Percentiles rank a stretch among this genome's conserved stretches.
These are phyloP conservation scores for Usnea hakonensis DNA, from an alignment of 495 filamentous ascomycete genomes.

Conservation along the genomic window DNA sequence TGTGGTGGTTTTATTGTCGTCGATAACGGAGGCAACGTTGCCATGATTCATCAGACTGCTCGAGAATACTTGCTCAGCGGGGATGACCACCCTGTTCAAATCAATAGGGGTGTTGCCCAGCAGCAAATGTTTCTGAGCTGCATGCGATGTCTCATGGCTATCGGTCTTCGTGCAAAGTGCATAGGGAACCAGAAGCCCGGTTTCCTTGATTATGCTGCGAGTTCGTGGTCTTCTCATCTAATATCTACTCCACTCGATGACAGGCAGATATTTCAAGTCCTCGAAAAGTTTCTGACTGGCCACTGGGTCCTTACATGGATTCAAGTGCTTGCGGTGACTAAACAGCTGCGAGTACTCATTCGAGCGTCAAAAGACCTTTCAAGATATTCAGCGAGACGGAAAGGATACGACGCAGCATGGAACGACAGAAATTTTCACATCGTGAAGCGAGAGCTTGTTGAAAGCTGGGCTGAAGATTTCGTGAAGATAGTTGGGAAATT, in stretches of 20 bases:
- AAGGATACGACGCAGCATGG: not conserved
- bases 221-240: constrained; percentile 30
- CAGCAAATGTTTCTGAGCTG: constrained; percentile 22
- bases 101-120: constrained; percentile 14
- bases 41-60: constrained; percentile 39
- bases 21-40: constrained; percentile 29
- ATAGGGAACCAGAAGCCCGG: constrained; percentile 8
- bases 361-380: constrained; percentile 18
- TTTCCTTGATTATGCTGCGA: constrained; percentile 25
- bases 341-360: constrained; percentile 15
- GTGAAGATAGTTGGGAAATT: constrained; percentile 34
- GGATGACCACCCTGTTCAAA: constrained; percentile 19
- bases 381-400: constrained; percentile 10
- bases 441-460: constrained; percentile 20
- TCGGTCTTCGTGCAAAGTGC: constrained; percentile 19
- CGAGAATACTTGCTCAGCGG: constrained; percentile 31
- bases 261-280: not conserved
- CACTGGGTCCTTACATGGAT: constrained; percentile 23
- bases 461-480: constrained; percentile 35
- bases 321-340: constrained; percentile 11
- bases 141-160: constrained; percentile 21
- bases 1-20: constrained; percentile 38
- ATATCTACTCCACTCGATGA: constrained; percentile 13
- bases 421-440: not conserved
- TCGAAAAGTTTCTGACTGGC: constrained; percentile 17